Conservation (phyloP, 345 rosid species). For the Citrus reticulata region DNA sequence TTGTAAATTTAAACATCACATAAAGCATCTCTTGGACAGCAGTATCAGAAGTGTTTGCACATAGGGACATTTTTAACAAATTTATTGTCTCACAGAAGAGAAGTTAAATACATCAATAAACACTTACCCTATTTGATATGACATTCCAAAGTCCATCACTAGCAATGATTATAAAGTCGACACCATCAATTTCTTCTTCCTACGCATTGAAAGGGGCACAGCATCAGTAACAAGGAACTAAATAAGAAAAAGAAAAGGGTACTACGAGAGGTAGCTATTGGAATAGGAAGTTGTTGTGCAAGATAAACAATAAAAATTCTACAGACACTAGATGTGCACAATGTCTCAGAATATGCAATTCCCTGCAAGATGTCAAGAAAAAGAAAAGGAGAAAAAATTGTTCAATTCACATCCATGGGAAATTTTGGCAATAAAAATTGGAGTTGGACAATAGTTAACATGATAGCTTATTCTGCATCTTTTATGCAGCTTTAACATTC, state of each 20-base stretch:
- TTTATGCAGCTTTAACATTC: not conserved
- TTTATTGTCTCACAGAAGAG: not conserved
- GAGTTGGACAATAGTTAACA: not conserved
- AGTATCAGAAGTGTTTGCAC: not conserved
- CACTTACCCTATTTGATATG: constrained; percentile 43
- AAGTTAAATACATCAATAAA: not conserved
- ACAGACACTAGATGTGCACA: not conserved
- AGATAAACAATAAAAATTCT: not conserved
- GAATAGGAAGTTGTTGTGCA: not conserved
- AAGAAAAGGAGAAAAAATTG: not conserved
- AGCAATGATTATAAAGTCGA: constrained; percentile 54
- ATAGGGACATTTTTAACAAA: not conserved
- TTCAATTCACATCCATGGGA: not conserved
- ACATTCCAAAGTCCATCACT: constrained; percentile 71
- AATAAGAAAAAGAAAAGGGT: not conserved
- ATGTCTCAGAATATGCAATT: not conserved
- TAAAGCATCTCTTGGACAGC: not conserved
- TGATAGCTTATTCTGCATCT: not conserved
- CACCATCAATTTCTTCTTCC: constrained; percentile 49
- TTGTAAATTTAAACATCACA: not conserved
- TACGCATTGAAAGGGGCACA: constrained; percentile 13
- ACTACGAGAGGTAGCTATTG: not conserved
- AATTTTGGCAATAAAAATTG: not conserved
- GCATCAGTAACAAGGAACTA: constrained; percentile 6
- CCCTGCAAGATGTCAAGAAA: not conserved